Evolutionary conservation across 306 rosid genomes (phyloP).

Genomic region (Ziziphus jujuba): DNA sequence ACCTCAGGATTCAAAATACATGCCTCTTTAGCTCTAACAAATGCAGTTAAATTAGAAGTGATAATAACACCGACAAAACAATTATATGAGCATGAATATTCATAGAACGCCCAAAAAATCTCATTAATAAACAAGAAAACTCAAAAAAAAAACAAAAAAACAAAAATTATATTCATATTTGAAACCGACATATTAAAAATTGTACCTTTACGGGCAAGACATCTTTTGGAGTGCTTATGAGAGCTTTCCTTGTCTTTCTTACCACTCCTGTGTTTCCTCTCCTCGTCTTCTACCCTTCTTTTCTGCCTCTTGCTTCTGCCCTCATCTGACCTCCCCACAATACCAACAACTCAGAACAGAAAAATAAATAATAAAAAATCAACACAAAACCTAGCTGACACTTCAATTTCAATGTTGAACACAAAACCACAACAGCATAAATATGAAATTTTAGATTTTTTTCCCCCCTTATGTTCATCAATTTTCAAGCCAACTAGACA

Average conservation of each 20-base stretch:
- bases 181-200: neutral
- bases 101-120: no score
- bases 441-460: neutral
- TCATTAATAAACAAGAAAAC: no score
- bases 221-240: conserved; percentile 61
- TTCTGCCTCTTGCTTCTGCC: conserved; percentile 66
- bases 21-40: no score
- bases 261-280: conserved; percentile 53
- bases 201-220: conserved; percentile 37
- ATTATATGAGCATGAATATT: no score
- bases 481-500: neutral
- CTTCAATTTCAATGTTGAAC: neutral
- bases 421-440: neutral
- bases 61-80: no score
- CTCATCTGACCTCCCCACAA: conserved; percentile 52
- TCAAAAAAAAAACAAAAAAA: no score
- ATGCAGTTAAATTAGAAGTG: no score
- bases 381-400: neutral
- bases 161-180: neutral
- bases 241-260: conserved; percentile 58
- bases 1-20: no score
- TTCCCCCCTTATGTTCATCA: neutral
- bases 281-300: conserved; percentile 59
- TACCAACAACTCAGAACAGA: neutral
- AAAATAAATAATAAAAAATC: neutral